These are phyloP conservation scores for Populus hybrid DNA, from an alignment of 441 rosid species.

Conservation along the genomic window DNA sequence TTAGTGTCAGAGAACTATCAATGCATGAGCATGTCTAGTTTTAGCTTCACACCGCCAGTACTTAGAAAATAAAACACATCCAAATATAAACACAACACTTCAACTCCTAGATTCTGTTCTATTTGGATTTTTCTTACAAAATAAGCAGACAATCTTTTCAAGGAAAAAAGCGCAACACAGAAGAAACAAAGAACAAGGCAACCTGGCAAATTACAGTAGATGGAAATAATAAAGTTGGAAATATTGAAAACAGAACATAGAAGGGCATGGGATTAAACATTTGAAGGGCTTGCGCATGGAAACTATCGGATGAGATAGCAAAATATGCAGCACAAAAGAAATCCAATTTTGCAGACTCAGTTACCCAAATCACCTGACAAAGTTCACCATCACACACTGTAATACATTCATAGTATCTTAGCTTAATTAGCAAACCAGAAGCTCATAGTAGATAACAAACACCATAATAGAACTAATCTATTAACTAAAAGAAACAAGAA, in stretches of 20 bases:
- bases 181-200: too few relatives aligned
- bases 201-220: too few relatives aligned
- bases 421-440: background rate
- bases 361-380: background rate
- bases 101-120: too few relatives aligned
- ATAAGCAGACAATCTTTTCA: too few relatives aligned
- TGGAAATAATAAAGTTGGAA: too few relatives aligned
- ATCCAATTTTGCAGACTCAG: background rate
- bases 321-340: background rate
- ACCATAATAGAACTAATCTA: background rate
- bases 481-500: background rate
- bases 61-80: too few relatives aligned
- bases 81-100: too few relatives aligned
- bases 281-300: background rate
- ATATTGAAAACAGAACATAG: background rate
- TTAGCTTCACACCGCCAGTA: too few relatives aligned
- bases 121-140: too few relatives aligned
- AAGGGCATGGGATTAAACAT: background rate
- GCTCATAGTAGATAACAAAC: background rate
- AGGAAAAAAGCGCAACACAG: too few relatives aligned
- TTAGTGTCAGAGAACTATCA: too few relatives aligned
- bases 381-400: background rate
- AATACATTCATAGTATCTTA: background rate
- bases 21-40: too few relatives aligned
- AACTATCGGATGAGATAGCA: background rate